Evolutionary conservation across 805 yeast genomes (phyloP), one percentile per base, ranked within the genome.

Genomic region (Candida morakotiae): DNA sequence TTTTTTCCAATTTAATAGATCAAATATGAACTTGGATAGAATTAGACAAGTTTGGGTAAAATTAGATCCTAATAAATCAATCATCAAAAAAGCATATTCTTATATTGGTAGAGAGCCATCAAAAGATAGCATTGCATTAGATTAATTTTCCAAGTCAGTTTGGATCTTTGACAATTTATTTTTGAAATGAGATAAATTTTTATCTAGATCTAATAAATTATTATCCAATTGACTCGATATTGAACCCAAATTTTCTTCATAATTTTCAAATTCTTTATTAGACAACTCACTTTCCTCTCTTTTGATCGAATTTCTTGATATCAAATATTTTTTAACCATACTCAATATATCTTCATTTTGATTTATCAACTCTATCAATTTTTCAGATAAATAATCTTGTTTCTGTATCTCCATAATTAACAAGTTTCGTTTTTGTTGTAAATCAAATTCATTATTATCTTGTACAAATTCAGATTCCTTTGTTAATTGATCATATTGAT

Each of bases 21-120:
- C 64, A 22, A 62, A 58, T 27, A 67, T 67, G 72, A 67, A 67
- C 46, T 49, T 66, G 36, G 71, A 66, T 38, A 42, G 73, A 35
- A 67, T 67, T 35, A 48, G 71, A 46, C 42, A 52, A 25, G 50
- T 58, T 15, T 67, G 71, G 64, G 53, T 44, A 13, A 60, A 62
- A 42, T 51, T 67, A 18, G 73, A 67, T 47, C 73, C 73, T 2
- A 58, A 62, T 40, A 44, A 70, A 34, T 46, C 54, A 28, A 56
- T 62, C 37, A 67, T 67, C 38, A 56, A 60, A 34, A 51, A 41
- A 30, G 67, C 67, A 9, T 65, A 67, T 43, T 47, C 51, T n/a
- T 53, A 55, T 33, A 50, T 67, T 8, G 61, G 60, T 13, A 39
- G 42, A 30, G 52, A 47, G 15, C 52, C 56, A 10, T 30, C 53